These are phyloP conservation scores for Argentina anserina DNA, from an alignment of 306 rosid genomes.

Conservation along the genomic window DNA sequence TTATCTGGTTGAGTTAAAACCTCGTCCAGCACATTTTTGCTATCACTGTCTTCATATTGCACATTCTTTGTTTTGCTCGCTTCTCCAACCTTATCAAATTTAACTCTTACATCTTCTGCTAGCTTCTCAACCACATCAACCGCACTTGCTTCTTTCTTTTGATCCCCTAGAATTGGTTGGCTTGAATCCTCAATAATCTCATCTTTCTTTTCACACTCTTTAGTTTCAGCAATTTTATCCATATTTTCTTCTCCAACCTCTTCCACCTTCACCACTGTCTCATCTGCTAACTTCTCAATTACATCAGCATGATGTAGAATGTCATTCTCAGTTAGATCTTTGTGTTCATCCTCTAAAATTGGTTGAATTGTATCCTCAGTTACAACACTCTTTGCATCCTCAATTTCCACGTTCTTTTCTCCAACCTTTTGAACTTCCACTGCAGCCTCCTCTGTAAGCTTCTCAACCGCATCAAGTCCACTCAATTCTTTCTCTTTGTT, in stretches of 20 bases:
- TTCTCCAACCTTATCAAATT: not conserved
- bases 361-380: constrained; percentile 20
- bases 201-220: constrained; percentile 16
- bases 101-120: not conserved
- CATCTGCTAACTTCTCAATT: constrained; percentile 29
- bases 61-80: constrained; percentile 8
- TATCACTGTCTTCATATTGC: not conserved
- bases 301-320: too few species aligned
- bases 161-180: not conserved
- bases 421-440: not conserved
- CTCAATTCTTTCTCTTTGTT: constrained; percentile 5
- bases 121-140: constrained; percentile 19
- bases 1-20: not conserved
- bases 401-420: constrained; percentile 22
- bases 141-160: constrained; percentile 35
- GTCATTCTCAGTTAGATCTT: constrained; percentile 27
- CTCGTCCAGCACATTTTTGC: constrained; percentile 1
- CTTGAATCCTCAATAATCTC: constrained; percentile 13
- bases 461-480: constrained; percentile 20
- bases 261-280: constrained; percentile 32
- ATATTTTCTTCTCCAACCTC: constrained; percentile 35
- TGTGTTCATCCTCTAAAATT: constrained; percentile 23
- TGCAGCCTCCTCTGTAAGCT: constrained; percentile 23
- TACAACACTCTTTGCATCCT: not conserved
- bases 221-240: constrained; percentile 25